Base-by-base conservation (phyloP, 2,329 filamentous ascomycete species). In the Hymenoscyphus fructigenus region DNA sequence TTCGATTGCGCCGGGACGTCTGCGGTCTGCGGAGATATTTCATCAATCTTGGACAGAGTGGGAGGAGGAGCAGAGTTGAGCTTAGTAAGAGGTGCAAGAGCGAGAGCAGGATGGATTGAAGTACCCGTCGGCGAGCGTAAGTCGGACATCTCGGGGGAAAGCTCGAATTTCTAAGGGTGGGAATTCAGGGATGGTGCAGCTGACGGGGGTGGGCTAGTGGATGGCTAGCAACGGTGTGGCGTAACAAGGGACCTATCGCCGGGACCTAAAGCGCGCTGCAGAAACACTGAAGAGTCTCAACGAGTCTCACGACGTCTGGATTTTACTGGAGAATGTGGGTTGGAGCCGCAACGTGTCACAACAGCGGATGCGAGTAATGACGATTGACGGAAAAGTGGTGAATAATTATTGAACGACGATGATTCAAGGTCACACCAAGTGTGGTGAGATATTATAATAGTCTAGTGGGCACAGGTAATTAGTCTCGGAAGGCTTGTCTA, bases 101-200 rank as follows among this genome's bases (percentile, higher is more conserved):
- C 23, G n/a, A 65, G 63, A 20, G 77, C 78, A 73, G 82, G 81
- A 79, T 85, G 82, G 77, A 85, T 78, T 69, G 81, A 78, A 65
- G 78, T 77, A 65, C 36, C 63, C 41, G 63, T 63, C 57, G 83
- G 81, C 69, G 82, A 83, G 56, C 75, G 75, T 67, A 81, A 69
- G 67, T 76, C 77, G 67, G 78, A 73, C 78, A 80, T 80, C 66
- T 69, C 73, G 73, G 73, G 12, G 56, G 53, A 26, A 32, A 50
- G 17, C 20, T 55, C 44, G 50, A 34, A 36, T 59, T 47, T 20
- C 44, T n/a, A 47, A 47, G 7, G 44, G 28, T 26, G 26, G 32
- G 57, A 57, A 61, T 47, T 36, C 44, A 50, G 20, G n/a, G 44
- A 50, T 26, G 44, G 9, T 50, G n/a, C 41, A 44, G 41, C 6